Evolutionary conservation across 352 stramenopile species (phyloP).

Genomic region (Phytophthora tentaculata): DNA sequence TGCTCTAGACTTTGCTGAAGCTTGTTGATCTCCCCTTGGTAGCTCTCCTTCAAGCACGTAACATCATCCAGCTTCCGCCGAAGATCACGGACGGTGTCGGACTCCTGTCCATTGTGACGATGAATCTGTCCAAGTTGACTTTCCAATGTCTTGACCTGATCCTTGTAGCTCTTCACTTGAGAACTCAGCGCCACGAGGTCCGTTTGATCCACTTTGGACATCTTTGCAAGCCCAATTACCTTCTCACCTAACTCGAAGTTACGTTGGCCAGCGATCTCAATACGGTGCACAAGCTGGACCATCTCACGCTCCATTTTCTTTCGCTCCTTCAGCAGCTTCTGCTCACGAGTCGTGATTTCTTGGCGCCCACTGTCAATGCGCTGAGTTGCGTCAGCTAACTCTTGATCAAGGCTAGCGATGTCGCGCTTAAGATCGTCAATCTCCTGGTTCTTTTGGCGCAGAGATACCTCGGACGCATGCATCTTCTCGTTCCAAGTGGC

Average conservation of each 20-base stretch:
- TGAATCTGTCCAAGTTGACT: slow-evolving; percentile 42
- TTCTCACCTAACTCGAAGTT: slow-evolving; percentile 73
- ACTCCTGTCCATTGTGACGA: slow-evolving; percentile 31
- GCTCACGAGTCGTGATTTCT: slow-evolving; percentile 51
- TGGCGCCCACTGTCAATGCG: slow-evolving; percentile 38
- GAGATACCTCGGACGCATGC: slow-evolving; percentile 22
- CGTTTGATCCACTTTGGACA: slow-evolving; percentile 66
- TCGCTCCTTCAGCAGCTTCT: slow-evolving; percentile 65
- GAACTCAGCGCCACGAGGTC: slow-evolving; percentile 63
- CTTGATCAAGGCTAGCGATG: slow-evolving; percentile 33
- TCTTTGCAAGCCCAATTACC: slow-evolving; percentile 56
- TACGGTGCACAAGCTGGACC: slow-evolving; percentile 52
- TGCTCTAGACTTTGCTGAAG: slow-evolving; percentile 48
- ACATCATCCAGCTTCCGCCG: slow-evolving; percentile 49
- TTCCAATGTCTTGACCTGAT: slow-evolving; percentile 54
- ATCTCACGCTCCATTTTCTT: slow-evolving; percentile 65
- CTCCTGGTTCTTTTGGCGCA: slow-evolving; percentile 39
- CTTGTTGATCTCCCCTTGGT: slow-evolving; percentile 59
- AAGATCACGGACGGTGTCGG: slow-evolving; percentile 44
- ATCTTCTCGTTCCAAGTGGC: slow-evolving; percentile 32
- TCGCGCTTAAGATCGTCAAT: slow-evolving; percentile 30
- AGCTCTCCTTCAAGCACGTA: slow-evolving; percentile 57
- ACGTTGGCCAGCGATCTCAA: slow-evolving; percentile 54
- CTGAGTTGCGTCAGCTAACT: slow-evolving; percentile 38
- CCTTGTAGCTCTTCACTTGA: slow-evolving; percentile 73